phyloP scores from a whole-genome alignment of 2,329 filamentous ascomycete genomes.

The Penicillium psychrosexuale region DNA sequence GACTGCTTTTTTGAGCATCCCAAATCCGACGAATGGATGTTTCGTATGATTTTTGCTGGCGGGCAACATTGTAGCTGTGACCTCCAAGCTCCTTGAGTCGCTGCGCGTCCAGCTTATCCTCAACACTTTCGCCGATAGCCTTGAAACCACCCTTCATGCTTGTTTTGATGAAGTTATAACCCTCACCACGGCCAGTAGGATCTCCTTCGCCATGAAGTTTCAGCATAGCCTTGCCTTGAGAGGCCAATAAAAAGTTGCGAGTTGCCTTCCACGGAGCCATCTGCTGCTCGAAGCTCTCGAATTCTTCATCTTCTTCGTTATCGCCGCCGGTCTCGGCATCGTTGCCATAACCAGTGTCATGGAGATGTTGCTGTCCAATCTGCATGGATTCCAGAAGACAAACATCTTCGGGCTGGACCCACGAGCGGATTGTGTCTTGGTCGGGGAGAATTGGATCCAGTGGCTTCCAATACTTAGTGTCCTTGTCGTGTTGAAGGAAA shows the following conservation, averaged over 20 bases:
- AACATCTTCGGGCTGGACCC: constrained; percentile 94
- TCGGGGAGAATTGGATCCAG: constrained; percentile 71
- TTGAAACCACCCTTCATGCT: constrained; percentile 99
- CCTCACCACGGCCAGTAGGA: constrained; percentile 86
- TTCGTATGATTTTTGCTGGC: constrained; percentile 88
- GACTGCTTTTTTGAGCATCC: constrained; percentile 77
- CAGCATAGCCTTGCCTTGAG: constrained; percentile 93
- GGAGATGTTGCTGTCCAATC: constrained; percentile 83
- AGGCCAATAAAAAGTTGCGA: constrained; percentile 93
- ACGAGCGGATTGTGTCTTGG: constrained; percentile 72
- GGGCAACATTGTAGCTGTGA: constrained; percentile 95
- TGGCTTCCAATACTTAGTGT: constrained; percentile 81
- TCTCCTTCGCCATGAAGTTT: constrained; percentile 92
- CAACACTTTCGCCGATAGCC: constrained; percentile 81
- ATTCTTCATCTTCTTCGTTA: constrained; percentile 62
- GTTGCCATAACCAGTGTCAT: constrained; percentile 81
- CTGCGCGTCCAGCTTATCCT: constrained; percentile 81
- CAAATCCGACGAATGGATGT: constrained; percentile 89
- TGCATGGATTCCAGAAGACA: constrained; percentile 96
- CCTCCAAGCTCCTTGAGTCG: constrained; percentile 67
- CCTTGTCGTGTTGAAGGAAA: constrained; percentile 87
- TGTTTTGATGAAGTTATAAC: constrained; percentile 95
- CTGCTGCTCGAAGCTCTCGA: constrained; percentile 77
- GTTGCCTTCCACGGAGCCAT: constrained; percentile 95
- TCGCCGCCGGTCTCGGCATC: constrained; percentile 64